Conservation (phyloP, 306 rosid species). For the Cucurbita ficifolia region DNA sequence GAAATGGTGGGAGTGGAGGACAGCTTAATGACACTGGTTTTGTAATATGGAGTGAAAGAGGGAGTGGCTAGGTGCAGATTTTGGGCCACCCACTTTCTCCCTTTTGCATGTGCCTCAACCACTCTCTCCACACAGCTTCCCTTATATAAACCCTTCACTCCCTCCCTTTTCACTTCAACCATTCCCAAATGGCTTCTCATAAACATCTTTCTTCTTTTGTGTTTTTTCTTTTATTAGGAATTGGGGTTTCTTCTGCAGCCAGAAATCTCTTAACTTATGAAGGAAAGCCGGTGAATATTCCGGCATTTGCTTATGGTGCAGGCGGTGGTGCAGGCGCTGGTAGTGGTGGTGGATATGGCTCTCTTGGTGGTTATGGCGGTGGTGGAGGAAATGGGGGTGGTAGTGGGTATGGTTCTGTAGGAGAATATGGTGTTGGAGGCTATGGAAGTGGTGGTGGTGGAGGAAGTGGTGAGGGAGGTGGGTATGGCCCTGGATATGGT, state of each 20-base stretch:
- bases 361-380: neutral
- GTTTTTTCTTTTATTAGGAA: neutral
- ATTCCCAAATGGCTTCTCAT: neutral
- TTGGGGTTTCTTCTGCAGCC: neutral
- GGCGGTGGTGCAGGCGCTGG: neutral
- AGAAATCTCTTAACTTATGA: neutral
- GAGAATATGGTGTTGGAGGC: neutral
- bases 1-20: neutral
- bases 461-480: neutral
- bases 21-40: neutral
- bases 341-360: neutral
- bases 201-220: neutral
- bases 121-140: neutral
- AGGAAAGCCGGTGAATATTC: neutral
- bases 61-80: neutral
- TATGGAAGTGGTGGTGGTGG: neutral
- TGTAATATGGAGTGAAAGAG: neutral
- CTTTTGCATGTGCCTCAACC: conserved; percentile 3
- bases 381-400: neutral
- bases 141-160: neutral
- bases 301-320: neutral
- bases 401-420: neutral
- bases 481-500: neutral
- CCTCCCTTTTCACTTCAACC: neutral
- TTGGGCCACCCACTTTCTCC: neutral